Evolutionary conservation across 1,284 basidiomycete species (phyloP).

Genomic region (Naganishia liquefaciens): DNA sequence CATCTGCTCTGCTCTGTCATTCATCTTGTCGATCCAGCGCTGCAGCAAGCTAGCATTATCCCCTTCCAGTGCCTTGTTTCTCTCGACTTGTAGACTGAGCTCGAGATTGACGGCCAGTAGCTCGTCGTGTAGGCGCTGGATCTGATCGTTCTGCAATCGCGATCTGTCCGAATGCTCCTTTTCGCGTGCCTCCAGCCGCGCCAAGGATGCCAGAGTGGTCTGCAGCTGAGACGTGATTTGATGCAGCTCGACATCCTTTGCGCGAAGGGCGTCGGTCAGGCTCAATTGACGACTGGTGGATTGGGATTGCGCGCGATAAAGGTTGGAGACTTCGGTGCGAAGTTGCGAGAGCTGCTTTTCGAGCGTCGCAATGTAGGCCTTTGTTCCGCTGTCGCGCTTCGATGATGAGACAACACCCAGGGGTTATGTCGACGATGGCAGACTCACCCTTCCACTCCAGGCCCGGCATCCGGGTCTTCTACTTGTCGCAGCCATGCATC

Average conservation of each 20-base stretch:
- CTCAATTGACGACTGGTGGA: conserved; percentile 87
- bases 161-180: conserved; percentile 18
- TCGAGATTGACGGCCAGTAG: conserved; percentile 86
- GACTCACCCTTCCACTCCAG: conserved; percentile 5
- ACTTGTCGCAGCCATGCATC: conserved; percentile 22
- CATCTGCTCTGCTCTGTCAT: conserved; percentile 89
- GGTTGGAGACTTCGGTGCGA: conserved; percentile 83
- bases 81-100: conserved; percentile 80
- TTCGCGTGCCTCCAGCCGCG: conserved; percentile 13
- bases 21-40: conserved; percentile 93
- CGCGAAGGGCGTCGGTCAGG: conserved; percentile 90
- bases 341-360: conserved; percentile 89
- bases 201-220: conserved; percentile 1
- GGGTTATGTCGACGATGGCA: neutral
- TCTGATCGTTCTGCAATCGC: conserved; percentile 26
- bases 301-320: conserved; percentile 88
- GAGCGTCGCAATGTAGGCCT: conserved; percentile 81
- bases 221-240: conserved; percentile 3
- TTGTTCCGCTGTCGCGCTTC: conserved; percentile 5
- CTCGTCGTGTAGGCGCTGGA: conserved; percentile 88
- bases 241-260: conserved; percentile 72
- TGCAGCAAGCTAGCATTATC: conserved; percentile 94
- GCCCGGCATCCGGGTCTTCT: neutral
- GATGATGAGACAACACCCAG: neutral
- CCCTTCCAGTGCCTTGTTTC: conserved; percentile 77